Percentiles rank a stretch among this genome's conserved stretches.
These are phyloP conservation scores for Colletotrichum liaoningense DNA, from an alignment of 2,329 filamentous ascomycete genomes.

Conservation along the genomic window DNA sequence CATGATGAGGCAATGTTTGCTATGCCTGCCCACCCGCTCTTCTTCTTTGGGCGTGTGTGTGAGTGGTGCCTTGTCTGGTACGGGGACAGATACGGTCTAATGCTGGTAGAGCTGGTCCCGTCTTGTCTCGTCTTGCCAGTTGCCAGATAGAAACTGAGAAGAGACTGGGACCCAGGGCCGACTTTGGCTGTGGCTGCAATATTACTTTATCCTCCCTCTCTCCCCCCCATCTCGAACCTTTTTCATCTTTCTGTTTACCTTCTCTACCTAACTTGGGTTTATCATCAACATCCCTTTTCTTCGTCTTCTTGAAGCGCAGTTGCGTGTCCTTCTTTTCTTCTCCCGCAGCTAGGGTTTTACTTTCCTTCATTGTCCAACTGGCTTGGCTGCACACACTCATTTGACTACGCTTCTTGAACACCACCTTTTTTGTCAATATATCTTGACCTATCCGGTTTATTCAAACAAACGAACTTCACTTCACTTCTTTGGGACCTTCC, in stretches of 20 bases:
- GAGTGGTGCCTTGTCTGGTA: constrained; percentile 13
- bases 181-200: constrained; percentile 44
- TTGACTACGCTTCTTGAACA: constrained; percentile 59
- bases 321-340: constrained; percentile 51
- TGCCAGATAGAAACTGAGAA: constrained; percentile 12
- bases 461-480: constrained; percentile 33
- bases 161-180: constrained; percentile 2
- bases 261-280: constrained; percentile 41
- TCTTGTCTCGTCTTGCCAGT: constrained; percentile 34
- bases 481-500: constrained; percentile 34
- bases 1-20: constrained; percentile 40
- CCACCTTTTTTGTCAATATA: constrained; percentile 36
- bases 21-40: constrained; percentile 28
- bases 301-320: constrained; percentile 52
- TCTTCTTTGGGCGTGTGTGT: constrained; percentile 15
- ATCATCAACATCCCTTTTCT: constrained; percentile 46
- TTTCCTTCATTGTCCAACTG: constrained; percentile 62
- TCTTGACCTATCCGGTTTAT: constrained; percentile 39
- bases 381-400: constrained; percentile 69
- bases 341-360: constrained; percentile 55
- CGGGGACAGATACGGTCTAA: constrained; percentile 12
- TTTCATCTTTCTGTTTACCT: constrained; percentile 42
- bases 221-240: constrained; percentile 29
- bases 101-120: background rate
- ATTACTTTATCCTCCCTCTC: constrained; percentile 35